Conservation (phyloP, 2,329 filamentous ascomycete species). For the Tolypocladium endophyticum region DNA sequence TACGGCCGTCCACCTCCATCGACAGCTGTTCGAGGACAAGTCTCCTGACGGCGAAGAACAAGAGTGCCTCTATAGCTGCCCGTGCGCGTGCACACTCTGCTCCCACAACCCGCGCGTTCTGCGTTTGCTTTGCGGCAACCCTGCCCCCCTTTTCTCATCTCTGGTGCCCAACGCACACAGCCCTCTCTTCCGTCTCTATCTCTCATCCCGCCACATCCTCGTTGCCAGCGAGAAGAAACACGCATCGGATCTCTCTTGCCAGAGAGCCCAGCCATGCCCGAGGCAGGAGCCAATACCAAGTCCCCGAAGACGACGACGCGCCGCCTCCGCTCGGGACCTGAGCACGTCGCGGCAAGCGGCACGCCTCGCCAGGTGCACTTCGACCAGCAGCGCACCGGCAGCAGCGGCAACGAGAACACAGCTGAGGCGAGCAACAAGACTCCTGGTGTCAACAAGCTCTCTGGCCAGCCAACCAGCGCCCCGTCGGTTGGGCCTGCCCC, state of each 20-base stretch:
- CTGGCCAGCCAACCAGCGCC: constrained; percentile 13
- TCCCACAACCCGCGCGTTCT: neutral
- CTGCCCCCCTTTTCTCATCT: neutral
- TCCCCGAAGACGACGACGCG: constrained; percentile 16
- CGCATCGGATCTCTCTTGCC: neutral
- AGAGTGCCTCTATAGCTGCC: neutral
- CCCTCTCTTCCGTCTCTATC: neutral
- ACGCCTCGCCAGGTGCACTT: constrained; percentile 22
- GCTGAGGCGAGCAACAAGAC: constrained; percentile 5
- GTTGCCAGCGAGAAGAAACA: neutral
- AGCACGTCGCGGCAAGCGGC: constrained; percentile 6
- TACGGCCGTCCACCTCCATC: neutral
- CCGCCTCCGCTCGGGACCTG: constrained; percentile 12
- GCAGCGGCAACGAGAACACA: constrained; percentile 4
- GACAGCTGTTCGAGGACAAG: neutral
- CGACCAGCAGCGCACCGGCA: constrained; percentile 3
- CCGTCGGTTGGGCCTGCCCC: constrained; percentile 15
- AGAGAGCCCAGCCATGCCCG: constrained; percentile 13
- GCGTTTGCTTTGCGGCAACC: neutral
- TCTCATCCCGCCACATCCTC: neutral
- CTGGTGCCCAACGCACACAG: neutral
- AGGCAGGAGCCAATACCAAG: constrained; percentile 14
- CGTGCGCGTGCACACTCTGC: neutral
- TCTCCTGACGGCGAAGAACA: neutral
- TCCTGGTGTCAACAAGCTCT: neutral